phyloP scores from a whole-genome alignment of 108 stramenopile genomes.

The Discostella pseudostelligera region DNA sequence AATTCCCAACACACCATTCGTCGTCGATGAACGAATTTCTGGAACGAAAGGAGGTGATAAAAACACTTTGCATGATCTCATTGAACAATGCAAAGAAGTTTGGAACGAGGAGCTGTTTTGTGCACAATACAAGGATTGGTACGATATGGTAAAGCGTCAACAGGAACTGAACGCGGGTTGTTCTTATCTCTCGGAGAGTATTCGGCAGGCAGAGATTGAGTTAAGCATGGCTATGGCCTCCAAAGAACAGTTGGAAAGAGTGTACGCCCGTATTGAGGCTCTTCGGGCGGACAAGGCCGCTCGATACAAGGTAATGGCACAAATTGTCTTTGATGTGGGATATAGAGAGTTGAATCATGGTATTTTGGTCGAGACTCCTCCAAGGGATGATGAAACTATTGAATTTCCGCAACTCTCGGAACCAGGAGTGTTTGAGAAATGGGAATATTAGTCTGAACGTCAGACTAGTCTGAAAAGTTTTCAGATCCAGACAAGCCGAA shows the following conservation, averaged over 20 bases:
- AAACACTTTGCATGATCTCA: conserved; percentile 26
- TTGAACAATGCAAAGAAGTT: conserved; percentile 42
- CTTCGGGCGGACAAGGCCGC: conserved; percentile 55
- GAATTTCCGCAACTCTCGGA: conserved; percentile 39
- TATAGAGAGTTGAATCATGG: conserved; percentile 74
- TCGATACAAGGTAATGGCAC: conserved; percentile 67
- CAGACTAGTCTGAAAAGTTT: too few species aligned
- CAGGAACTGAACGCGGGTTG: conserved; percentile 48
- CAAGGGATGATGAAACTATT: conserved; percentile 17
- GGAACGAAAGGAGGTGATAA: conserved; percentile 25
- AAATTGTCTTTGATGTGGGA: conserved; percentile 81
- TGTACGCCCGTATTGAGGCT: conserved; percentile 58
- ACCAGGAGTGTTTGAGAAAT: conserved; percentile 44
- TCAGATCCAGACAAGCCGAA: too few species aligned
- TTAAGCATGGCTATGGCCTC: conserved; percentile 69
- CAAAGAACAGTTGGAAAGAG: conserved; percentile 51
- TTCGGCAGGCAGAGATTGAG: conserved; percentile 80
- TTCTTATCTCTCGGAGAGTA: conserved; percentile 53
- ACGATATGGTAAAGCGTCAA: conserved; percentile 70
- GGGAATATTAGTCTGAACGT: too few species aligned
- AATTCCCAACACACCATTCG: conserved; percentile 29
- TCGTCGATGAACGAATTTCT: conserved; percentile 25
- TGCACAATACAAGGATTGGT: conserved; percentile 77
- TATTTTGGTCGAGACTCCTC: conserved; percentile 28
- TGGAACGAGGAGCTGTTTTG: conserved; percentile 70